Base-by-base conservation (phyloP, 2,329 filamentous ascomycete genomes). In the Fusarium nelsonii region DNA sequence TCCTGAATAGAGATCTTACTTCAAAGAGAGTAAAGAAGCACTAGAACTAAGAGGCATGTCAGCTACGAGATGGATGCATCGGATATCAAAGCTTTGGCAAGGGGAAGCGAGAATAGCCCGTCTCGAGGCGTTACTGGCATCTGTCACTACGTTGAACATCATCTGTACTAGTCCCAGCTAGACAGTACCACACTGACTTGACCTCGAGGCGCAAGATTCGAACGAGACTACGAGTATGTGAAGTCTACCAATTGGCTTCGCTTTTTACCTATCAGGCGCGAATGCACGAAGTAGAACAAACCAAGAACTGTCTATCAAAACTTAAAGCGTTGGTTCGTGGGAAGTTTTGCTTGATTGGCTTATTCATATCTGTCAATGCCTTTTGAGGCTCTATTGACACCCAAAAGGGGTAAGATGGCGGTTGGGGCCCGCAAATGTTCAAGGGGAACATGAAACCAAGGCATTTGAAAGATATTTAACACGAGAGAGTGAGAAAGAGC, bases 371-470 rank as follows among this genome's bases (percentile, higher is more conserved):
- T 50, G 50, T 56, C 57, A 49, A 50, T 62, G 54, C 48, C 55
- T 61, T 67, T 73, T 74, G 71, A 74, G 51, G 64, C 59, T 72
- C 63, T 74, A 74, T 74, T 75, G 57, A 75, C 33, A 52, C 52
- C 73, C 71, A 52, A 65, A 74, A 68, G 30, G 45, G 72, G 72
- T 33, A 73, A 70, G 36, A 37, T 26, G 41, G 46, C 44, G 46
- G 54, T 30, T 65, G 39, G 50, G 16, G 46, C 45, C 62, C 28
- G 23, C 52, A 61, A 58, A 59, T 41, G 54, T 37, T 10, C 15
- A 9, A 23, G 51, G 5, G 28, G 16, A 51, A 57, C 43, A 46
- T 57, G 56, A 58, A 66, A 63, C 54, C 7, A 40, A 36, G 23
- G 26, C 4, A 6, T 15, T 30, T 16, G 48, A 40, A 30, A 51